Evolutionary conservation across 306 rosid species (phyloP), one percentile per base, ranked within the genome.

Genomic region (Glycine tomentella): DNA sequence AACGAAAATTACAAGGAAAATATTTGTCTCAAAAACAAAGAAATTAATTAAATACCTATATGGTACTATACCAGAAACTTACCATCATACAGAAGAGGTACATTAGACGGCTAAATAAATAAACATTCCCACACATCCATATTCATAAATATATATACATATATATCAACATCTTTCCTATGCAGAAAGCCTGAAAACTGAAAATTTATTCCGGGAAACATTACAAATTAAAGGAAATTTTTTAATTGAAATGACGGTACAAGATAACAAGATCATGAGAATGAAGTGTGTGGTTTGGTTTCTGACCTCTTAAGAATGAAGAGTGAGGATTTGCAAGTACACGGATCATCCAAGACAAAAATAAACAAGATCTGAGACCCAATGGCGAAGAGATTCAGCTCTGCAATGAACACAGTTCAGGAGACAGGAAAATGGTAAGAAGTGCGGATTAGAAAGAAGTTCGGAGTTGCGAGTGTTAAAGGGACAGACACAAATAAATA

Each of bases 281-380:
- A 46, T 15, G 40, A 63, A 15, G 71, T 10, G 57, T 51, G 79
- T 62, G 50, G 1, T 52, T 83, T 68, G 76, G 50, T 46, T 63
- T 70, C 69, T 75, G 68, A 87, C 84, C 83, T 81, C 7, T 7
- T 69, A 53, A 33, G 66, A 75, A 67, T 34, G 84, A 82, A 81
- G 70, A 2, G 68, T 4, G 33, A 1, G 84, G 62, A 20, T 61
- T 16, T 67, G 49, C 9, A 11, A 3, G 20, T 82, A 80, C 63
- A 58, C 75, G 83, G 81, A 78, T 62, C 53, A 73, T 46, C 69
- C 25, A 80, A 65, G 34, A 17, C 9, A 6, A 8, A 38, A 13
- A 66, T 25, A 10, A 9, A 34, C 8, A 31, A 52, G 9, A 55
- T 52, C 40, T 46, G 50, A 64, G 69, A 38, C 13, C 31, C 36